These are phyloP conservation scores for Phyllosticta ampelicida DNA, from an alignment of 2,329 filamentous ascomycete species.

Conservation along the genomic window DNA sequence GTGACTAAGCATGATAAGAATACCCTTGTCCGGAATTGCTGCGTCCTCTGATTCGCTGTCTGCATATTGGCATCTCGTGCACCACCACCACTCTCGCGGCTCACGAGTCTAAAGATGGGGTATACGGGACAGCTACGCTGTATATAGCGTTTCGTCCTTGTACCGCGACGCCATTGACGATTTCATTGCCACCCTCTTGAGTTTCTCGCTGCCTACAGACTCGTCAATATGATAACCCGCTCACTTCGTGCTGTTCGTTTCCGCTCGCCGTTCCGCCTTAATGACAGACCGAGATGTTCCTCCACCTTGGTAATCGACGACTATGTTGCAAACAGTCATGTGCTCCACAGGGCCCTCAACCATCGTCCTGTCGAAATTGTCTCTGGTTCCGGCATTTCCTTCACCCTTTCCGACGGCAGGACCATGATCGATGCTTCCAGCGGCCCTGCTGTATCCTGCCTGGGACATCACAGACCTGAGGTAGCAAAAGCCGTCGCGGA, in stretches of 20 bases:
- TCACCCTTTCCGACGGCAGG: conserved; percentile 10
- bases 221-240: not conserved
- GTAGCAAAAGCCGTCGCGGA: conserved; percentile 7
- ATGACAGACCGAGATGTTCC: not conserved
- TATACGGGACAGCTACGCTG: not conserved
- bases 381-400: conserved; percentile 2
- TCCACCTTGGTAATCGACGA: not conserved
- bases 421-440: conserved; percentile 13
- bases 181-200: not conserved
- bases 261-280: not conserved
- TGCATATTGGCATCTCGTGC: not conserved
- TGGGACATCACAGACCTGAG: conserved; percentile 11
- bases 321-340: conserved; percentile 1
- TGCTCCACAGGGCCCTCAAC: conserved; percentile 4
- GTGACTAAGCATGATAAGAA: not conserved
- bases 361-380: not conserved
- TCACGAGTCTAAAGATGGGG: not conserved
- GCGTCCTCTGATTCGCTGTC: not conserved
- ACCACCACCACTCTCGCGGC: not conserved
- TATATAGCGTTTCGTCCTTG: not conserved
- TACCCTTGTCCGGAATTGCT: not conserved
- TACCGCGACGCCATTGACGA: not conserved
- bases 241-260: not conserved
- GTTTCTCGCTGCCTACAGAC: not conserved
- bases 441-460: conserved; percentile 12